Percentiles rank a stretch among this genome's conserved stretches.
phyloP scores from a whole-genome alignment of 1,284 basidiomycete species.

The Mycosarcoma mackinlayi region DNA sequence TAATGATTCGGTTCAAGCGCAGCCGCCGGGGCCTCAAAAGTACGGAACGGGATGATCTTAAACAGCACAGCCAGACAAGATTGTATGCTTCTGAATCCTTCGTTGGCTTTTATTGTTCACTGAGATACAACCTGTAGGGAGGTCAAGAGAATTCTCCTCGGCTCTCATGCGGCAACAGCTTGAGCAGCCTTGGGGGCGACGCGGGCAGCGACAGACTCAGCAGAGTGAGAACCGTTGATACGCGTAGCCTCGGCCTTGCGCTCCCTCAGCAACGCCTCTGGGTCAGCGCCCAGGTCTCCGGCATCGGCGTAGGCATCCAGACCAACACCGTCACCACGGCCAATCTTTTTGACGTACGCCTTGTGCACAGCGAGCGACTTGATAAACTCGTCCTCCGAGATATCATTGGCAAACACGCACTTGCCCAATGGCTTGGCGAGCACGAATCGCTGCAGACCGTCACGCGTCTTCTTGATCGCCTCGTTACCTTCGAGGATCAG shows the following conservation, averaged over 20 bases:
- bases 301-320: slow-evolving; percentile 70
- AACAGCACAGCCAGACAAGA: too few species aligned
- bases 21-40: too few species aligned
- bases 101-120: slow-evolving; percentile 15
- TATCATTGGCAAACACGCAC: slow-evolving; percentile 71
- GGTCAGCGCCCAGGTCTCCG: slow-evolving; percentile 69
- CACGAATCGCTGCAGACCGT: slow-evolving; percentile 71
- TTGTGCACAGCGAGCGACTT: slow-evolving; percentile 70
- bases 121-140: too few species aligned
- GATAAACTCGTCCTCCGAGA: slow-evolving; percentile 69
- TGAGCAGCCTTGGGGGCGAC: slow-evolving; percentile 12
- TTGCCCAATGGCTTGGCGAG: slow-evolving; percentile 70
- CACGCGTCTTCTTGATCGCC: slow-evolving; percentile 71
- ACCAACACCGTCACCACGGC: slow-evolving; percentile 67
- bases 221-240: slow-evolving; percentile 20
- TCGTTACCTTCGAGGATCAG: slow-evolving; percentile 68
- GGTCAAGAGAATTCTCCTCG: neutral
- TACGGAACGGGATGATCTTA: too few species aligned
- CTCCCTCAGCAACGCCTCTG: slow-evolving; percentile 60
- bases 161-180: slow-evolving; percentile 27
- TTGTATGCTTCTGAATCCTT: neutral
- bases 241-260: slow-evolving; percentile 41
- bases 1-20: neutral
- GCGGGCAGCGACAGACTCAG: slow-evolving; percentile 5
- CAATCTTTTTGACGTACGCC: slow-evolving; percentile 66